Evolutionary conservation across 75 land plant genomes (phyloP).

Genomic region (Isoetes taiwanensis): DNA sequence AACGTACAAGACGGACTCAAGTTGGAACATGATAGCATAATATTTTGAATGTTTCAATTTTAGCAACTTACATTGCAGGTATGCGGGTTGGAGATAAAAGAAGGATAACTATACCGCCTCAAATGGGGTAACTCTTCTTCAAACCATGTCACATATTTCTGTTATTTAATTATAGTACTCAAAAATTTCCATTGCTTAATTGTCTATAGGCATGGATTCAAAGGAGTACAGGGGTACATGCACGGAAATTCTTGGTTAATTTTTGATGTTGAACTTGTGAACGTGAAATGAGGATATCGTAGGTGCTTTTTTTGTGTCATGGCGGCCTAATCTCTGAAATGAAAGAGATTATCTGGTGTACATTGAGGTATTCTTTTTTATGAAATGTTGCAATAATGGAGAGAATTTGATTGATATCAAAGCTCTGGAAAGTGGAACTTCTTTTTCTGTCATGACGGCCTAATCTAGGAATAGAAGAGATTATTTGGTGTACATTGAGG

Average conservation of each 20-base stretch:
- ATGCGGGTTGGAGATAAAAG: conserved; percentile 97
- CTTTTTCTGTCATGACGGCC: too few relatives aligned
- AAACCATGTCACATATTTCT: background rate
- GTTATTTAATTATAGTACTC: background rate
- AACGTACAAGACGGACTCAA: too few relatives aligned
- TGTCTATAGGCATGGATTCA: conserved; percentile 50
- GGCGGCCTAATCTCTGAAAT: too few relatives aligned
- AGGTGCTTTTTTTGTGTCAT: too few relatives aligned
- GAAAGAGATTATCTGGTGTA: too few relatives aligned
- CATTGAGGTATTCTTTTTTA: too few relatives aligned
- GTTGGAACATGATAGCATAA: background rate
- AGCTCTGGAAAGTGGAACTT: too few relatives aligned
- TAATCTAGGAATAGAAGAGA: too few relatives aligned
- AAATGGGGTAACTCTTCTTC: conserved; percentile 57
- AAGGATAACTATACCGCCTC: conserved; percentile 74
- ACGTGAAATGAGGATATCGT: too few relatives aligned
- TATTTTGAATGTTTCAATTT: background rate
- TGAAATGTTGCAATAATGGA: too few relatives aligned
- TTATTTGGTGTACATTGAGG: too few relatives aligned
- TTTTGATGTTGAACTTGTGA: conserved; percentile 86
- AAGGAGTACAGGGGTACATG: conserved; percentile 37
- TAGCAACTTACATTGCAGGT: conserved; percentile 30
- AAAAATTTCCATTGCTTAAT: background rate
- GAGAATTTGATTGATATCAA: too few relatives aligned
- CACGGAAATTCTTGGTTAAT: conserved; percentile 76